Evolutionary conservation across 2,329 filamentous ascomycete species (phyloP).

Genomic region (Aureobasidium namibiae): DNA sequence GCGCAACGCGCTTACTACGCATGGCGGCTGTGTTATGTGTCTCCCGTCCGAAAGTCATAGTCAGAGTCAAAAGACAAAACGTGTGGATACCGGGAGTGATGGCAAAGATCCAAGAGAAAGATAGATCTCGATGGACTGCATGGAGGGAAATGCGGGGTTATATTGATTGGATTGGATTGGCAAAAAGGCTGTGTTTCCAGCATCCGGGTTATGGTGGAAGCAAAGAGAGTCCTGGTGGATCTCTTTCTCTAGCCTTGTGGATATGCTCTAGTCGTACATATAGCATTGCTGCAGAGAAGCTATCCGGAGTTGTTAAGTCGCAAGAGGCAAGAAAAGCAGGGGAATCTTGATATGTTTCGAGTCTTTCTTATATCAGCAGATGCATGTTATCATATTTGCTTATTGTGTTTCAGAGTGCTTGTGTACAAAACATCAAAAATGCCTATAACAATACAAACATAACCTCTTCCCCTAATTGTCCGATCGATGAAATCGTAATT

Average conservation of each 20-base stretch:
- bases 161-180: too few species aligned
- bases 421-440: conserved; percentile 5
- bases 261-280: background rate
- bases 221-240: background rate
- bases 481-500: background rate
- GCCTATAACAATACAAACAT: background rate
- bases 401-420: background rate
- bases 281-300: background rate
- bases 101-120: background rate
- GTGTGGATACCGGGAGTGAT: background rate
- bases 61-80: background rate
- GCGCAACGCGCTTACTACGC: background rate
- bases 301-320: background rate
- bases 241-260: background rate
- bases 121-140: conserved; percentile 2
- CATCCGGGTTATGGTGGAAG: background rate
- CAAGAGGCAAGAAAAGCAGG: background rate
- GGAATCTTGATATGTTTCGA: background rate
- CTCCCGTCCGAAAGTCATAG: too few species aligned
- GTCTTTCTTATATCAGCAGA: background rate
- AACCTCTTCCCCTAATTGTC: background rate
- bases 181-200: background rate
- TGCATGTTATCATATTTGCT: background rate
- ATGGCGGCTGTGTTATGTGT: background rate
- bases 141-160: background rate